Base-by-base conservation (phyloP, 1,139 yeast species). In the Diutina pseudorugosa region DNA sequence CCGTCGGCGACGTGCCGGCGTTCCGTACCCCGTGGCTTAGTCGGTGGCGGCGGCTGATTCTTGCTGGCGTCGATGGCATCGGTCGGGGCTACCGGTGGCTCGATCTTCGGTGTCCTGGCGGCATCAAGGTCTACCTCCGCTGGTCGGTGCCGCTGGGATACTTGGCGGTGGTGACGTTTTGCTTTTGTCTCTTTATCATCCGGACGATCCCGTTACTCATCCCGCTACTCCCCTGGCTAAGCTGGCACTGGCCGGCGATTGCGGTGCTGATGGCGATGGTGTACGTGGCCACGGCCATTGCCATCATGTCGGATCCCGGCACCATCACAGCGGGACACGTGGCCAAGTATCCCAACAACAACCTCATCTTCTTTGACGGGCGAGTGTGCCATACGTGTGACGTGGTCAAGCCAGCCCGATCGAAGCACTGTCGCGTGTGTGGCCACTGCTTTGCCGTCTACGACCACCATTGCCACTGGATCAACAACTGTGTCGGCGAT, bases 391-490 rank as follows among this genome's bases (percentile, higher is more conserved):
- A 65, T 4, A 87, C 97, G 0, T 93, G 98, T 63, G 66, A 72
- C 1, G 59, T 75, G n/a, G 63, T 67, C 5, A 91, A 89, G 59
- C 91, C 95, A 0, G 95, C 98, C 0, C 69, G 98, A 50, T 85
- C 95, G 11, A 90, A 88, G 62, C 98, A 93, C 66, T 93, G 98
- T 63, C 74, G 84, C 3, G 72, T 76, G 12, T 93, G 98, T 65
- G 73, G 75, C 51, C 60, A 65, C 25, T 93, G 98, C 63, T 72
- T 85, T 4, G 69, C 83, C 41, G 63, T 85, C 56, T 81, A 77
- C 59, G 98, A 93, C 64, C 98, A 93, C 63, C 98, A 93, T 67
- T 93, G 98, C 63, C 67, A 89, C n/a, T 93, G 97, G 96, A 69
- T 91, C 54, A 91, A 91, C 67, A 90, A 87, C 62, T 93, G 98